Evolutionary conservation across 2,329 filamentous ascomycete genomes (phyloP).

Genomic region (Clonostachys rosea): DNA sequence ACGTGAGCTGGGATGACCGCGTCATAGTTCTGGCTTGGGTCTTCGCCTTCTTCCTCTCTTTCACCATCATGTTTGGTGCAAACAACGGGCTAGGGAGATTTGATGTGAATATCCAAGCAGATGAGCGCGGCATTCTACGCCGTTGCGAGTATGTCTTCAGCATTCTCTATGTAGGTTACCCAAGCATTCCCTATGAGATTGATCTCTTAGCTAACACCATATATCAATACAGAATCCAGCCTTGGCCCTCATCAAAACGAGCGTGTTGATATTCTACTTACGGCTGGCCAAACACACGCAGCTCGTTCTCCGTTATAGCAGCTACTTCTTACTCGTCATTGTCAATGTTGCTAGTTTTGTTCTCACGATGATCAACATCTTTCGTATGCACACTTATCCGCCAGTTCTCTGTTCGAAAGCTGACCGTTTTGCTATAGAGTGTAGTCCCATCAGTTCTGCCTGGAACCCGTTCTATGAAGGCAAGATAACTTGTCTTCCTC

Average conservation of each 20-base stretch:
- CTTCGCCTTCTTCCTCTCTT: constrained; percentile 61
- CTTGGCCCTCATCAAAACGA: constrained; percentile 87
- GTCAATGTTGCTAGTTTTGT: constrained; percentile 77
- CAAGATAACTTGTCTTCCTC: constrained; percentile 43
- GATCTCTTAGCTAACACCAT: constrained; percentile 2
- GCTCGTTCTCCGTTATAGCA: constrained; percentile 72
- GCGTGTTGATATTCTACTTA: constrained; percentile 88
- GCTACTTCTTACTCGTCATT: constrained; percentile 71
- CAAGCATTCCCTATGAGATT: background rate
- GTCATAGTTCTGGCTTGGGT: constrained; percentile 78
- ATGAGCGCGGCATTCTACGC: constrained; percentile 48
- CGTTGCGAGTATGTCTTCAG: constrained; percentile 60
- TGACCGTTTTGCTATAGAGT: constrained; percentile 39
- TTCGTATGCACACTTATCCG: constrained; percentile 35
- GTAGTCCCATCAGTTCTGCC: constrained; percentile 66
- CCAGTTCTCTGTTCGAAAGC: background rate
- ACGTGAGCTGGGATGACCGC: constrained; percentile 72
- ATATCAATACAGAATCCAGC: constrained; percentile 65
- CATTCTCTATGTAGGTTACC: constrained; percentile 50
- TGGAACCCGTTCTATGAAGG: constrained; percentile 42
- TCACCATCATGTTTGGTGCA: constrained; percentile 61
- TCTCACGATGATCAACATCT: constrained; percentile 80
- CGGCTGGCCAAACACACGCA: constrained; percentile 75
- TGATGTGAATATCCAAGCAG: constrained; percentile 51
- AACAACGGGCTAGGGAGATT: constrained; percentile 64